Conservation (phyloP, 2,329 filamentous ascomycete genomes). For the Bipolaris oryzae region DNA sequence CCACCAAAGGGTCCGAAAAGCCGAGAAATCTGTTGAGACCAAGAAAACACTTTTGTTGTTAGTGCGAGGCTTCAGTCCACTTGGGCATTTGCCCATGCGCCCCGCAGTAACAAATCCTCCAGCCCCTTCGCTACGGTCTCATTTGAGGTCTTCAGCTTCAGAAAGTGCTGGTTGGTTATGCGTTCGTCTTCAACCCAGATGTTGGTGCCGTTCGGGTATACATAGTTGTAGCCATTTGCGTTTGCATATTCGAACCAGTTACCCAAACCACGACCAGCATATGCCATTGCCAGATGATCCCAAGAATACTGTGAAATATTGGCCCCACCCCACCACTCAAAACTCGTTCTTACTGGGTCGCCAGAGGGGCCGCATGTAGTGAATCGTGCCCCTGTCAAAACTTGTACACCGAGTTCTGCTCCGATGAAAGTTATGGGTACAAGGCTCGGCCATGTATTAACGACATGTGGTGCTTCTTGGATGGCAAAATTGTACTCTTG, state of each 20-base stretch:
- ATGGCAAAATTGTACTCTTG: slow-evolving; percentile 59
- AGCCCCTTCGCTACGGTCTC: slow-evolving; percentile 5
- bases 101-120: slow-evolving; percentile 1
- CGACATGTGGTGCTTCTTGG: slow-evolving; percentile 51
- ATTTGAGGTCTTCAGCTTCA: slow-evolving; percentile 2
- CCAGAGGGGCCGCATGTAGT: slow-evolving; percentile 27
- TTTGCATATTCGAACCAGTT: slow-evolving; percentile 48
- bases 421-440: slow-evolving; percentile 51
- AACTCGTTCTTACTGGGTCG: slow-evolving; percentile 29
- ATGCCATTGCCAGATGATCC: slow-evolving; percentile 34
- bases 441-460: slow-evolving; percentile 54
- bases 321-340: slow-evolving; percentile 34
- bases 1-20: background rate
- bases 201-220: slow-evolving; percentile 52
- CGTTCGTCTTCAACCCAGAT: slow-evolving; percentile 50
- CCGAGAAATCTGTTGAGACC: background rate
- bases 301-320: slow-evolving; percentile 27
- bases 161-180: slow-evolving; percentile 49
- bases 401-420: slow-evolving; percentile 52
- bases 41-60: background rate
- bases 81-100: slow-evolving; percentile 4
- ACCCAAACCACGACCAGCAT: slow-evolving; percentile 28
- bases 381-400: slow-evolving; percentile 50
- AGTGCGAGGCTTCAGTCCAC: slow-evolving; percentile 7
- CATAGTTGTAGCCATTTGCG: slow-evolving; percentile 50